phyloP scores from a whole-genome alignment of 2,329 filamentous ascomycete species.

The Epichloe bromicola region DNA sequence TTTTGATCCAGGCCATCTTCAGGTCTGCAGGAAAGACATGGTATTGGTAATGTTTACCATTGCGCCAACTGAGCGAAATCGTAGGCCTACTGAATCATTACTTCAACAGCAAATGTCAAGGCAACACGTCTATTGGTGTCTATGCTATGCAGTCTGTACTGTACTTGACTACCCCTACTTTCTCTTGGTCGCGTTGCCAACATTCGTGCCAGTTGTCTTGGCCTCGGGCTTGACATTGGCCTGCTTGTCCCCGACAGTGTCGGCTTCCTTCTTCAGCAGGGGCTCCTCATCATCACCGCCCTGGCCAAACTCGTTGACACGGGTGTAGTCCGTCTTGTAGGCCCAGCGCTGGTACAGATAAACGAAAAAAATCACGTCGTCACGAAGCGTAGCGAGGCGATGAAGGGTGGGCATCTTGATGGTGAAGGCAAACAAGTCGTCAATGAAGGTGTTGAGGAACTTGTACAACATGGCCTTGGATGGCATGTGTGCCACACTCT shows the following conservation, averaged over 20 bases:
- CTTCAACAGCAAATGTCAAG: too few species aligned
- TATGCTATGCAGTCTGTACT: not conserved
- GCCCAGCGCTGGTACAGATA: constrained; percentile 91
- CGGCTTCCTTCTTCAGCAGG: constrained; percentile 18
- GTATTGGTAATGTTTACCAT: not conserved
- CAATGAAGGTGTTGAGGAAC: constrained; percentile 97
- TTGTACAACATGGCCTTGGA: constrained; percentile 96
- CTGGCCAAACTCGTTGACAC: constrained; percentile 96
- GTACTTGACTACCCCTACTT: constrained; percentile 16
- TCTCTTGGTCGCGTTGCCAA: constrained; percentile 30
- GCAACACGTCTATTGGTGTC: not conserved
- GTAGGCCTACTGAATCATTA: too few species aligned
- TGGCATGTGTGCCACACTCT: constrained; percentile 93
- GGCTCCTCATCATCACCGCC: constrained; percentile 77
- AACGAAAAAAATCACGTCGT: constrained; percentile 96
- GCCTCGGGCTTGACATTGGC: constrained; percentile 20
- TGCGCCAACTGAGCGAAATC: not conserved
- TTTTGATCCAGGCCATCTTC: too few species aligned
- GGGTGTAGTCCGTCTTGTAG: constrained; percentile 81
- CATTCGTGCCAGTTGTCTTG: constrained; percentile 38
- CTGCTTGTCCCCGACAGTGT: constrained; percentile 23
- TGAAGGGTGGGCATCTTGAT: constrained; percentile 98
- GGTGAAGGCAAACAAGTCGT: constrained; percentile 95
- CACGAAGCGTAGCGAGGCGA: constrained; percentile 78
- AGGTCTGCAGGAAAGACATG: too few species aligned